Base-by-base conservation (phyloP, 176 grass and related monocot species). In the Oryza australiensis region DNA sequence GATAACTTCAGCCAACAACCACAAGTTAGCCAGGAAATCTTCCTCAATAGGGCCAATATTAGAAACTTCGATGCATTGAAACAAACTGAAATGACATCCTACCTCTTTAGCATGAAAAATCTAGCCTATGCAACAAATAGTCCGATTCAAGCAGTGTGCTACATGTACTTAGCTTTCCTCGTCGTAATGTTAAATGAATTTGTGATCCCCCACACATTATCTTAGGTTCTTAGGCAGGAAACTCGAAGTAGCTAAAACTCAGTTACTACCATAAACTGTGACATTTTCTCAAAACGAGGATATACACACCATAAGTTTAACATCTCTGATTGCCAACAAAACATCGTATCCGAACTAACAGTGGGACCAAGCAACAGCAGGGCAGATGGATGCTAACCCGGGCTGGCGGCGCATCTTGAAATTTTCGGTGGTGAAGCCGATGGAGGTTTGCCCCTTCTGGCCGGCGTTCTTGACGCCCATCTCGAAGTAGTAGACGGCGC, bases 381-480 rank as follows among this genome's bases (percentile, higher is more conserved):
- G 53, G 43, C 38, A 49, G 18, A 38, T 27, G 65, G 32, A 20
- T 5, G 60, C 87, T 72, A 71, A 99, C 97, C 93, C 97, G 12
- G 93, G 97, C 74, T 92, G 97, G 16, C 93, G 69, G 24, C 89
- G 82, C 97, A 99, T 94, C 83, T 95, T 99, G 89, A 95, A 95
- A 26, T 66, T 74, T 33, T 95, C 87, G 2, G 6, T 72, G n/a
- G 97, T 96, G 89, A 94, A 99, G 5, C 97, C 97, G 26, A 99
- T 96, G 20, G 97, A 82, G 38, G 76, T 73, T 66, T 91, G 91
- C 13, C 91, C 93, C 89, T 90, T 96, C 30, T 66, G 14, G 5
- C 97, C 97, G 1, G 87, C 87, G 67, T 94, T 92, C 77, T 76
- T 96, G 48, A 99, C 93, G 7, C 40, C 74, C 97, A 99, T 94